These are phyloP conservation scores for Trichophaea hybrida DNA, from an alignment of 2,329 filamentous ascomycete genomes.

Conservation along the genomic window DNA sequence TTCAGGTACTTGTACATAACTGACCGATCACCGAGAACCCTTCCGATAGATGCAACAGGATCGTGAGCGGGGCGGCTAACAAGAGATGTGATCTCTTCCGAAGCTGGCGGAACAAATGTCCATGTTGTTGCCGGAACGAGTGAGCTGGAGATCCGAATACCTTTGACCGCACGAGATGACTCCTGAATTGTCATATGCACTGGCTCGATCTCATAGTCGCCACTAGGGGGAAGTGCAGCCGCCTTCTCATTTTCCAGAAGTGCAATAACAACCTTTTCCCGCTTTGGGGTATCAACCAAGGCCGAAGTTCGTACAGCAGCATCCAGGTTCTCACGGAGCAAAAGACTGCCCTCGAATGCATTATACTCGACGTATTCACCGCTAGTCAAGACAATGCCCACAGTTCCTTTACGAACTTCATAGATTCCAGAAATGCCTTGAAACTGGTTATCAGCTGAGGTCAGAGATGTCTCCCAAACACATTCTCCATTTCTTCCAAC, in stretches of 20 bases:
- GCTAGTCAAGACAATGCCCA: slow-evolving; percentile 45
- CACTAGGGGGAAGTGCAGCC: slow-evolving; percentile 11
- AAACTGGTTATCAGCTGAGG: slow-evolving; percentile 40
- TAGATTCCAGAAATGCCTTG: slow-evolving; percentile 55
- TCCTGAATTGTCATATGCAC: slow-evolving; percentile 39
- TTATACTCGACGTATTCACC: slow-evolving; percentile 46
- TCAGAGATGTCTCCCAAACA: slow-evolving; percentile 49
- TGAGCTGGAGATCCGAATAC: slow-evolving; percentile 38
- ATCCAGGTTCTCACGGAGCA: slow-evolving; percentile 26
- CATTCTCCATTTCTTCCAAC: slow-evolving; percentile 58
- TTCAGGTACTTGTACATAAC: slow-evolving; percentile 97
- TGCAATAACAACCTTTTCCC: slow-evolving; percentile 16
- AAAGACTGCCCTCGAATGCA: slow-evolving; percentile 33
- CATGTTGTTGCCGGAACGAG: slow-evolving; percentile 38
- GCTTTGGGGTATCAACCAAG: slow-evolving; percentile 37
- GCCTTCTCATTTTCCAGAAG: slow-evolving; percentile 10
- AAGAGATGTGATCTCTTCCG: slow-evolving; percentile 54
- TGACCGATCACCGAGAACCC: slow-evolving; percentile 78
- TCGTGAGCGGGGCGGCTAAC: slow-evolving; percentile 60
- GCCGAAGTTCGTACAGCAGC: slow-evolving; percentile 36
- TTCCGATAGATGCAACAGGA: slow-evolving; percentile 85
- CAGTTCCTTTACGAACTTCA: slow-evolving; percentile 44
- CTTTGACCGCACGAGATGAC: slow-evolving; percentile 37
- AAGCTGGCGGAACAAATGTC: slow-evolving; percentile 54
- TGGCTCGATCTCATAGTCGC: slow-evolving; percentile 6